These are phyloP conservation scores for Spirogloea muscicola DNA, from an alignment of 139 green algal genomes.

Conservation along the genomic window DNA sequence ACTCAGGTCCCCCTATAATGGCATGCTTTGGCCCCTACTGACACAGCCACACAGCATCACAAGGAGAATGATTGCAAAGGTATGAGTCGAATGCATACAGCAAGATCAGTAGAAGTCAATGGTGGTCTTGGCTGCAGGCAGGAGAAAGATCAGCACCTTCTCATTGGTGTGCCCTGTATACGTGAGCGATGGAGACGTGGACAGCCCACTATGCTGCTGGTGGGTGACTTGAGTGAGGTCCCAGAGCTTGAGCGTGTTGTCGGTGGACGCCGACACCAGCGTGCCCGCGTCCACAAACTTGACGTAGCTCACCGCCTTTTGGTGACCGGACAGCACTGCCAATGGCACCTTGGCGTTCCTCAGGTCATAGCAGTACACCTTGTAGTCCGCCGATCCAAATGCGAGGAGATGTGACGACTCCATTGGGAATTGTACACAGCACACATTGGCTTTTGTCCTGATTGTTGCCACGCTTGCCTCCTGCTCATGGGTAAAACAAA, in stretches of 20 bases:
- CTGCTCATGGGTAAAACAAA: too few species aligned
- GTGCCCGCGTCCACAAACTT: slow-evolving; percentile 36
- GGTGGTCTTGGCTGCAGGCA: background rate
- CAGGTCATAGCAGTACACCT: slow-evolving; percentile 60
- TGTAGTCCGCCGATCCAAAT: slow-evolving; percentile 73
- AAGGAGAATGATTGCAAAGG: too few species aligned
- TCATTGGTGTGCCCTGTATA: slow-evolving; percentile 79
- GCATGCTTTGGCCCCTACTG: too few species aligned
- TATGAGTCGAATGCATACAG: too few species aligned
- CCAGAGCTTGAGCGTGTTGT: slow-evolving; percentile 61
- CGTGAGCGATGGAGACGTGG: slow-evolving; percentile 34
- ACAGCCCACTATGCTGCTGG: background rate
- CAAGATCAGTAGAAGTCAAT: too few species aligned
- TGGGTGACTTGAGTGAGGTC: slow-evolving; percentile 39
- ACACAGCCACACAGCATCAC: too few species aligned
- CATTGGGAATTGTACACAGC: slow-evolving; percentile 73
- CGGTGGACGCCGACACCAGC: slow-evolving; percentile 54
- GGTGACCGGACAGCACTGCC: slow-evolving; percentile 56
- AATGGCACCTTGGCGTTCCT: slow-evolving; percentile 42
- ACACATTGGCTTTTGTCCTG: slow-evolving; percentile 71
- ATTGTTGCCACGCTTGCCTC: slow-evolving; percentile 54
- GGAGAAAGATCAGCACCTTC: slow-evolving; percentile 48
- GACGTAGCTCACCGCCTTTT: slow-evolving; percentile 73
- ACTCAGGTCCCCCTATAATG: too few species aligned
- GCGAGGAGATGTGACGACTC: slow-evolving; percentile 67